phyloP scores from a whole-genome alignment of 768 basidiomycete species.

The Solioccasus polychromus region DNA sequence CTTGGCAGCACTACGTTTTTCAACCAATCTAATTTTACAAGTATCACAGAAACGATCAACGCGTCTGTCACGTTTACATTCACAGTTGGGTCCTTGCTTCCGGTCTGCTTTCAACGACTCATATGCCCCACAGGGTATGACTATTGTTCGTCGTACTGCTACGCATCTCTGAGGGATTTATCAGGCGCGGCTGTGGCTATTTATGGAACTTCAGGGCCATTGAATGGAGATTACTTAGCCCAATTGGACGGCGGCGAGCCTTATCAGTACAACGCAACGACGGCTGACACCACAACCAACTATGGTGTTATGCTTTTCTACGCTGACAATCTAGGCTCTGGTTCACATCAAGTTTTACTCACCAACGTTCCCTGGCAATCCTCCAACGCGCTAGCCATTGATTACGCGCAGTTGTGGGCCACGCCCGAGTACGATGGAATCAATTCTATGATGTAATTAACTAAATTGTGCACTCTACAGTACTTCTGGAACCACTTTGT shows the following conservation, averaged over 20 bases:
- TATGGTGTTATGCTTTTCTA: slow-evolving; percentile 34
- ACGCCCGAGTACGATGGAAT: slow-evolving; percentile 16
- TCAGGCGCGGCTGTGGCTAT: slow-evolving; percentile 43
- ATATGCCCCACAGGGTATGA: slow-evolving; percentile 20
- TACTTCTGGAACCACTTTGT: background rate
- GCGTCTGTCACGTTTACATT: slow-evolving; percentile 40
- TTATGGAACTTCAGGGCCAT: slow-evolving; percentile 41
- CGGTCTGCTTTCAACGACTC: slow-evolving; percentile 1
- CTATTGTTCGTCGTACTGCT: background rate
- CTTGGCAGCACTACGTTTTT: background rate
- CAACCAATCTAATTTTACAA: slow-evolving; percentile 11
- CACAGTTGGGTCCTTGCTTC: slow-evolving; percentile 33
- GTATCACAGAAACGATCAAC: slow-evolving; percentile 33
- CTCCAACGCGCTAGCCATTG: slow-evolving; percentile 32
- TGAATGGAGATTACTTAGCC: slow-evolving; percentile 33
- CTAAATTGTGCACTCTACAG: slow-evolving; percentile 3
- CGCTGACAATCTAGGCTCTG: slow-evolving; percentile 37
- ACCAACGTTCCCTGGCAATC: slow-evolving; percentile 31
- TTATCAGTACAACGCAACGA: slow-evolving; percentile 20
- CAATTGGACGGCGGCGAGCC: slow-evolving; percentile 34
- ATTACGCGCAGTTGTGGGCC: slow-evolving; percentile 31
- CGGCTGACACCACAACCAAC: slow-evolving; percentile 13
- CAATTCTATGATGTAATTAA: background rate
- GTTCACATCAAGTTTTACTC: slow-evolving; percentile 34
- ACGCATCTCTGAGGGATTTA: background rate